Base-by-base conservation (phyloP, 495 filamentous ascomycete genomes). In the Thermothielavioides terrestris region DNA sequence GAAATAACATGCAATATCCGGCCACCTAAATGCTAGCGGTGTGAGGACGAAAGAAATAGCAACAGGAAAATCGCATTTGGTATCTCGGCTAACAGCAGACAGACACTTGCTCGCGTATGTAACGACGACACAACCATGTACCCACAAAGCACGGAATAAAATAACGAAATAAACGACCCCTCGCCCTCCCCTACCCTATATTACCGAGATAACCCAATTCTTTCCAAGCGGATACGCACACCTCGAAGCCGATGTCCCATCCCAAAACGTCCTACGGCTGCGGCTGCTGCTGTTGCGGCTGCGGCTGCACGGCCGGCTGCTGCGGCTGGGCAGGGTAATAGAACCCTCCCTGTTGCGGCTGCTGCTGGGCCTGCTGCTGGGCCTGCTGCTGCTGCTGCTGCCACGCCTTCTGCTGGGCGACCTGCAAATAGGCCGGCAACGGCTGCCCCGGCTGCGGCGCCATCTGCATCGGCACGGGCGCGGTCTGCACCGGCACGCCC, bases 341-440 rank as follows among this genome's bases (percentile, higher is more conserved):
- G 35, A 20, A 12, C 10, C 14, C 22, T 10, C 31, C 31, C 31
- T 23, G 20, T 3, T 11, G 40, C 15, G 25, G 1, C 27, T 15
- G 6, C n/a, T 41, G 46, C 18, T 46, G 43, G 1, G 21, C 21
- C 17, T 38, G 44, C 11, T 28, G 36, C 26, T 20, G 25, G n/a
- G n/a, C n/a, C 25, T 31, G 26, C 26, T 31, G 36, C 36, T 49
- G 46, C 32, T 27, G 32, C 11, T 40, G 20, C 43, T 46, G 44
- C 31, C 17, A n/a, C 31, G 11, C 15, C n/a, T 38, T 4, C 17
- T 47, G 38, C 37, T 42, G 38, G 4, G 48, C 48, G n/a, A 35
- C 22, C 39, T 36, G 28, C 21, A 50, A 6, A 11, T 50, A 50
- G 8, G 48, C 48, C 21, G 48, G 48, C 39, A 50, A 2, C 0